Evolutionary conservation across 768 basidiomycete species (phyloP).

Genomic region (Fistulinella prunicolor): DNA sequence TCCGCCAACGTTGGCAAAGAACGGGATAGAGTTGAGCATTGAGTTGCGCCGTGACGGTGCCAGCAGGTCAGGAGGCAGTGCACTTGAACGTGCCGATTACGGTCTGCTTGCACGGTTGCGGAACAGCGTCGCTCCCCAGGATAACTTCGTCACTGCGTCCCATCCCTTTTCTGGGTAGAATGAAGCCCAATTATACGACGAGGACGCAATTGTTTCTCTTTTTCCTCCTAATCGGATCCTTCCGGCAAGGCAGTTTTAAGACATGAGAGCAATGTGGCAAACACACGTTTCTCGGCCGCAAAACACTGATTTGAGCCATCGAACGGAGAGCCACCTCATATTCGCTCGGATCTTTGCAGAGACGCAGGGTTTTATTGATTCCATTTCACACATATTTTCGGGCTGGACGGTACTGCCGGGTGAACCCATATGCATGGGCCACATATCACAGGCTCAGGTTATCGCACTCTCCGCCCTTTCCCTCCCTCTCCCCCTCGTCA

Average conservation of each 20-base stretch:
- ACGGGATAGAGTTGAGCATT: neutral
- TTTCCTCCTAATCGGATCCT: slow-evolving; percentile 1
- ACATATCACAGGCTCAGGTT: too few relatives aligned
- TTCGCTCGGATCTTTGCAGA: slow-evolving; percentile 17
- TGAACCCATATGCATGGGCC: too few relatives aligned
- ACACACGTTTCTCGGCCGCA: slow-evolving; percentile 21
- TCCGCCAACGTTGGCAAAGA: neutral
- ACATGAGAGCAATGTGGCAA: slow-evolving; percentile 4
- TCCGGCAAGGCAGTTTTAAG: neutral
- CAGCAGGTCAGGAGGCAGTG: neutral
- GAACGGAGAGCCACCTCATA: neutral
- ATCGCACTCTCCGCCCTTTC: too few relatives aligned
- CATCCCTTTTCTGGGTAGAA: too few relatives aligned
- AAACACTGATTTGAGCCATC: neutral
- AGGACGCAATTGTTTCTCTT: too few relatives aligned
- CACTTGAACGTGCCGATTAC: slow-evolving; percentile 4
- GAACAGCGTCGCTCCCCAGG: neutral
- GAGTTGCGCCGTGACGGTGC: neutral
- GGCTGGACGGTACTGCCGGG: too few relatives aligned
- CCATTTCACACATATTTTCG: too few relatives aligned
- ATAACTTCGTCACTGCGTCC: neutral
- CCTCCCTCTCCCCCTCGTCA: too few relatives aligned
- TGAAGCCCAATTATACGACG: too few relatives aligned
- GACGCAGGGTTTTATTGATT: too few relatives aligned
- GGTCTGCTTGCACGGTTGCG: neutral